Evolutionary conservation across 495 filamentous ascomycete species (phyloP), one percentile per base, ranked within the genome.

Genomic region (Lentithecium fluviatile): DNA sequence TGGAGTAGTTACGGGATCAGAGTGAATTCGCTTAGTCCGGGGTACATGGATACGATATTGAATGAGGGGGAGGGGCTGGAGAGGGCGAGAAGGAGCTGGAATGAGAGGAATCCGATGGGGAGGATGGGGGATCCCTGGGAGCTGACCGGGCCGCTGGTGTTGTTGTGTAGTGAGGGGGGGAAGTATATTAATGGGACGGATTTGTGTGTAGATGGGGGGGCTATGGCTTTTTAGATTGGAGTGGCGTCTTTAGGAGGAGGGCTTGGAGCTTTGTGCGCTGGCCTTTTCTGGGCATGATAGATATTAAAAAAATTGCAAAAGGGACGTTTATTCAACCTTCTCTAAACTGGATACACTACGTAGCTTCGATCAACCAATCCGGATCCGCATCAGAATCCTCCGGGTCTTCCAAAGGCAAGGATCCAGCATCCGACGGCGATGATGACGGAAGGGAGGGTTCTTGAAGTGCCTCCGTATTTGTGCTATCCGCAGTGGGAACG

Each of bases 11-110:
- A 81, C 63, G 82, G 83, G 1, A 89, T 92, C 50, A 72, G 86
- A 15, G 83, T 87, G 2, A 92, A 91, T 60, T 82, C 77, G 24
- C 77, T 92, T 13, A 82, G 77, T 23, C 88, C 89, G 0, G 88
- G 88, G 4, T 91, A 91, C 67, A 91, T 90, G 85, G 84, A 90
- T 66, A 92, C 88, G 0, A 81, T 90, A n/a, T 68, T 90, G 53
- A 91, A 89, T 66, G 85, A 84, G 57, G 86, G 86, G 0, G 78
- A 80, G 0, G 80, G 80, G 1, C 64, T 90, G 45, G 78, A 76
- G 5, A 77, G 77, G 17, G 81, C 77, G 37, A 76, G 79, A 61
- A 72, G 69, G 47, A 76, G 80, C 3, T 90, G 86, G 86, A 73
- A 74, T 25, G 74, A 73, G n/a, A 71, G 85, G 36, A 83, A 86